These are phyloP conservation scores for Laburnicola sp. DNA, from an alignment of 2,329 filamentous ascomycete genomes.

Conservation along the genomic window DNA sequence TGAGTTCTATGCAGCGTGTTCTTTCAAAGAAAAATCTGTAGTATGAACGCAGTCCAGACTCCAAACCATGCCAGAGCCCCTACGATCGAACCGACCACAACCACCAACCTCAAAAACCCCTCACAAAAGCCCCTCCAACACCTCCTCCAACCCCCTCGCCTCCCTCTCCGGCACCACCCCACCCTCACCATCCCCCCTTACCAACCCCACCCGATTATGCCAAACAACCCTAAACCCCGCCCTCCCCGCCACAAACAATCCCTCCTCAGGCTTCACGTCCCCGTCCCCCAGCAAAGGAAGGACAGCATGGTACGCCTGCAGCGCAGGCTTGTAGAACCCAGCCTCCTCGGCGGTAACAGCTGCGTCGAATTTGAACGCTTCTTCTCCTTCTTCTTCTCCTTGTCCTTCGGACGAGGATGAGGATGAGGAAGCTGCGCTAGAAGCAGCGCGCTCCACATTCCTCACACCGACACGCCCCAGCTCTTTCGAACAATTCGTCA, in stretches of 20 bases:
- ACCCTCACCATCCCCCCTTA: background rate
- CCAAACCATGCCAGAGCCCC: too few species aligned
- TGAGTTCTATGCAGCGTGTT: too few species aligned
- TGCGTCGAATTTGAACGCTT: constrained; percentile 34
- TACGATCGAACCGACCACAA: too few species aligned
- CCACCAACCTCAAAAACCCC: too few species aligned
- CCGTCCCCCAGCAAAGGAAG: constrained; percentile 24
- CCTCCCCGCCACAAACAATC: constrained; percentile 23
- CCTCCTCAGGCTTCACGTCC: constrained; percentile 10
- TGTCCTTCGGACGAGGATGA: too few species aligned
- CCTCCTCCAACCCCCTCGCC: constrained; percentile 5
- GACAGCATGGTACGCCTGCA: constrained; percentile 39
- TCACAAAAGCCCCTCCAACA: constrained; percentile 6
- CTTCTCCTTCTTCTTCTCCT: constrained; percentile 5
- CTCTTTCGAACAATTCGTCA: constrained; percentile 46
- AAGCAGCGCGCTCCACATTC: background rate
- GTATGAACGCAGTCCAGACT: too few species aligned
- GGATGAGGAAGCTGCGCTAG: too few species aligned
- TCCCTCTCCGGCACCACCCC: constrained; percentile 9
- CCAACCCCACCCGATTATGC: constrained; percentile 5
- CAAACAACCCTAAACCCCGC: constrained; percentile 45
- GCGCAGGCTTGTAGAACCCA: constrained; percentile 47
- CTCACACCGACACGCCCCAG: constrained; percentile 27
- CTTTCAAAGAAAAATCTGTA: too few species aligned
- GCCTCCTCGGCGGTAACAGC: constrained; percentile 47